These are phyloP conservation scores for Helotiales sp. DNA, from an alignment of 2,329 filamentous ascomycete species.

Conservation along the genomic window DNA sequence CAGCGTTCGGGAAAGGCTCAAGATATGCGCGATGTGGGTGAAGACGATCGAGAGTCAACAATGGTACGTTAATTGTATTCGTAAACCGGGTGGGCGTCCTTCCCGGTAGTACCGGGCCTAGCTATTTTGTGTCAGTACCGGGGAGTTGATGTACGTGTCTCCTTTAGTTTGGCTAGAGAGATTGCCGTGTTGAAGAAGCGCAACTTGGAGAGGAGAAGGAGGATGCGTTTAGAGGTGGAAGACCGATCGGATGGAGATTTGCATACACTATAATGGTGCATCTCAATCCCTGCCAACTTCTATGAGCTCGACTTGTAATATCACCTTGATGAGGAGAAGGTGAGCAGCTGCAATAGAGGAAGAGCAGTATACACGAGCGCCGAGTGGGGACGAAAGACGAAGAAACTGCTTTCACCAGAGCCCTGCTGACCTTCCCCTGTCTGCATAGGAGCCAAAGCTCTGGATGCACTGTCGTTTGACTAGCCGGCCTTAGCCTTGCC, in stretches of 20 bases:
- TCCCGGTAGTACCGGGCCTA: not conserved
- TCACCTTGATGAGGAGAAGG: not conserved
- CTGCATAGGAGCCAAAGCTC: constrained; percentile 22
- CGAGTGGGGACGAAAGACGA: not conserved
- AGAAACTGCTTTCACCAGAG: not conserved
- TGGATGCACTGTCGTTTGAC: constrained; percentile 30
- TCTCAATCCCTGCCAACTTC: not conserved
- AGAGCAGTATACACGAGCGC: not conserved
- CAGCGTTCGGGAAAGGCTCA: constrained; percentile 78
- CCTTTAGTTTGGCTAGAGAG: not conserved
- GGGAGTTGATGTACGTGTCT: not conserved
- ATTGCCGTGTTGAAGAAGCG: not conserved
- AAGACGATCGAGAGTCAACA: constrained; percentile 43
- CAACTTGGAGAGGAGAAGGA: not conserved
- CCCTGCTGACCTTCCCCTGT: not conserved
- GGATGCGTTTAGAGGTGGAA: no score
- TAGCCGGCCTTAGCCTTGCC: constrained; percentile 25
- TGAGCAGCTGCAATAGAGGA: not conserved
- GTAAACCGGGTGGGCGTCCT: not conserved
- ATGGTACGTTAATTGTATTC: constrained; percentile 20
- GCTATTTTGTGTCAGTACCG: constrained; percentile 2
- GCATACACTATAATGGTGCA: no score
- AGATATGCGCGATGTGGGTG: constrained; percentile 81
- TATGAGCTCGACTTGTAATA: no score
- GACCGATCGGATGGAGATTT: no score